Evolutionary conservation across 2,329 filamentous ascomycete genomes (phyloP).

Genomic region (Paramyrothecium sp.): DNA sequence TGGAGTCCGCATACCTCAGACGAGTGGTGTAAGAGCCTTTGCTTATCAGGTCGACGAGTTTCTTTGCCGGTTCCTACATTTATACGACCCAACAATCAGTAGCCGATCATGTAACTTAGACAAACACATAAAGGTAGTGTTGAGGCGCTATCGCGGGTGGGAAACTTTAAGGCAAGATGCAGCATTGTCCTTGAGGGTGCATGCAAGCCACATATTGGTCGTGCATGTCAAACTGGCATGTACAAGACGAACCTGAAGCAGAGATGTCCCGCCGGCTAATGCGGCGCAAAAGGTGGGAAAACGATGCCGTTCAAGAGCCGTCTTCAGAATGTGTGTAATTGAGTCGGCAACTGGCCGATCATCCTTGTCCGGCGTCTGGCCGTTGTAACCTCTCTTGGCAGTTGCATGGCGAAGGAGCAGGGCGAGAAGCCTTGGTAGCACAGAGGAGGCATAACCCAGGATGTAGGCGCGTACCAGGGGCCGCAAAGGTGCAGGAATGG

Average conservation of each 20-base stretch:
- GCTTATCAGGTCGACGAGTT: neutral
- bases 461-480: conserved; percentile 60
- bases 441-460: conserved; percentile 58
- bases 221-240: conserved; percentile 2
- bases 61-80: neutral
- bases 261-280: conserved; percentile 57
- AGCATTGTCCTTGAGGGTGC: neutral
- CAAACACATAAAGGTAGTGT: too few species aligned
- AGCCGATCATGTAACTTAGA: too few species aligned
- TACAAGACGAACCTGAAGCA: conserved; percentile 52
- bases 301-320: conserved; percentile 52
- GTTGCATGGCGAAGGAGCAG: conserved; percentile 48
- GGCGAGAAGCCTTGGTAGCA: conserved; percentile 55
- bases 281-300: conserved; percentile 64
- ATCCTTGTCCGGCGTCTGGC: conserved; percentile 23
- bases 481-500: conserved; percentile 48
- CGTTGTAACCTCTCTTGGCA: conserved; percentile 31
- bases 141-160: too few species aligned
- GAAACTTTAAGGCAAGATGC: neutral
- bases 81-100: too few species aligned
- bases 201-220: neutral
- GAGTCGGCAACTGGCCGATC: conserved; percentile 28
- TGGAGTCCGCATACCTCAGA: conserved; percentile 1
- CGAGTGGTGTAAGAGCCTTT: neutral
- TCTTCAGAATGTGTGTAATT: conserved; percentile 40